phyloP scores from a whole-genome alignment of 2,329 filamentous ascomycete species.

The Botrytis cinerea region DNA sequence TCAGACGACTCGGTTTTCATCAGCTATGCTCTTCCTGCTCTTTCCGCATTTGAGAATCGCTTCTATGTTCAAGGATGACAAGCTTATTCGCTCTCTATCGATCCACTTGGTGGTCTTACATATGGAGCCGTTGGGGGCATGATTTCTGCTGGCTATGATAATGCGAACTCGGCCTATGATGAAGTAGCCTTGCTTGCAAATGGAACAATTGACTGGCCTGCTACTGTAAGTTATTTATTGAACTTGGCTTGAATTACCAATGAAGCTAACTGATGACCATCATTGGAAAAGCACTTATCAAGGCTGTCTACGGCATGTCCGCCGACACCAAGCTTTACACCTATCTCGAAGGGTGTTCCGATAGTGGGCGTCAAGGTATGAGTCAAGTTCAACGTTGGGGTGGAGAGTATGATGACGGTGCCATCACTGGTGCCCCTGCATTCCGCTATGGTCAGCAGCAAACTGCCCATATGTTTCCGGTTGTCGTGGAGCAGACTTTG shows the following conservation, averaged over 20 bases:
- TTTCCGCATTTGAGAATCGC: conserved; percentile 48
- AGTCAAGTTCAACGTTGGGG: conserved; percentile 46
- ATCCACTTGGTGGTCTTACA: conserved; percentile 46
- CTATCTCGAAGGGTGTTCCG: conserved; percentile 47
- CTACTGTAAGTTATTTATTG: conserved; percentile 21
- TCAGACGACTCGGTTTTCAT: conserved; percentile 42
- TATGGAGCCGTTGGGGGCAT: conserved; percentile 51
- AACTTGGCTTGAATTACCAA: no score
- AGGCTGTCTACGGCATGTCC: conserved; percentile 46
- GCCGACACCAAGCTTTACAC: conserved; percentile 28
- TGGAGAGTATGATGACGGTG: conserved; percentile 49
- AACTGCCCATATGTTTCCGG: conserved; percentile 41
- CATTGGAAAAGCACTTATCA: conserved; percentile 48
- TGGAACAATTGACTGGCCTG: conserved; percentile 41
- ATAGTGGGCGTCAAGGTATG: conserved; percentile 53
- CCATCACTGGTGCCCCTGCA: conserved; percentile 50
- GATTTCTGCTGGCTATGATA: conserved; percentile 54
- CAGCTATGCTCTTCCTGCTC: conserved; percentile 48
- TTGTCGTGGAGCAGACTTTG: conserved; percentile 44
- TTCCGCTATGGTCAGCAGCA: conserved; percentile 51
- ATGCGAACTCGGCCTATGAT: conserved; percentile 46
- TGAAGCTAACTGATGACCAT: conserved; percentile 33
- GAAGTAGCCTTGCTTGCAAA: conserved; percentile 41
- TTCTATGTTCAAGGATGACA: conserved; percentile 51
- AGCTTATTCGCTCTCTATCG: conserved; percentile 45